Evolutionary conservation across 495 filamentous ascomycete species (phyloP), one percentile per base, ranked within the genome.

Genomic region (Aspergillus ellipticus): DNA sequence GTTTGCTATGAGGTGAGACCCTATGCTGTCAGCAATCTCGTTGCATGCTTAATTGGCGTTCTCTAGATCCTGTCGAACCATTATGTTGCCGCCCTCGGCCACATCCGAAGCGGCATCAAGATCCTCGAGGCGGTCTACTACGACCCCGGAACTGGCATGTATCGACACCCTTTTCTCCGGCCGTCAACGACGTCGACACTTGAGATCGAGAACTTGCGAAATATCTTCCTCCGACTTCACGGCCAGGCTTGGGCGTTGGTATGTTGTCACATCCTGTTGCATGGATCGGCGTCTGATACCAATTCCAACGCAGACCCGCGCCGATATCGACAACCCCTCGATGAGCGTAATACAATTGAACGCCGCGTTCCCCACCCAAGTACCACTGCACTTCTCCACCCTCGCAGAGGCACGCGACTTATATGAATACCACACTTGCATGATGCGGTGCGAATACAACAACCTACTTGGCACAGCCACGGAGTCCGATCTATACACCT

Each of bases 41-140:
- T 29, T 17, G 1, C n/a, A n/a, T n/a, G n/a, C n/a, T 22, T 13
- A 16, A n/a, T 29, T 16, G 1, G 45, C 13, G 45, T 3, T n/a
- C 7, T 16, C 2, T 49, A 74, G 71, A 61, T 64, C 26, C 41
- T 74, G 35, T 64, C 65, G 20, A 67, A 65, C 16, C 65, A 73
- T 42, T 67, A 68, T 54, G 65, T 60, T 3, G 63, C 70, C 9
- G 66, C 71, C 21, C 53, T 73, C 24, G 66, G 54, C 33, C 71
- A 73, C 54, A 58, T 74, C 19, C 56, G 42, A 7, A 69, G 59
- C 50, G 71, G 71, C 3, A 61, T 71, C 7, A 65, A 64, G 20
- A 67, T 73, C 19, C 51, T 73, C 2, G 49, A 48, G 3, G 66
- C 71, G 47, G 52, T 66, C 15, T 17, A 47, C 50, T 52, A 58